Evolutionary conservation across 805 yeast species (phyloP).

Genomic region (Ogataea thermomethanolica): DNA sequence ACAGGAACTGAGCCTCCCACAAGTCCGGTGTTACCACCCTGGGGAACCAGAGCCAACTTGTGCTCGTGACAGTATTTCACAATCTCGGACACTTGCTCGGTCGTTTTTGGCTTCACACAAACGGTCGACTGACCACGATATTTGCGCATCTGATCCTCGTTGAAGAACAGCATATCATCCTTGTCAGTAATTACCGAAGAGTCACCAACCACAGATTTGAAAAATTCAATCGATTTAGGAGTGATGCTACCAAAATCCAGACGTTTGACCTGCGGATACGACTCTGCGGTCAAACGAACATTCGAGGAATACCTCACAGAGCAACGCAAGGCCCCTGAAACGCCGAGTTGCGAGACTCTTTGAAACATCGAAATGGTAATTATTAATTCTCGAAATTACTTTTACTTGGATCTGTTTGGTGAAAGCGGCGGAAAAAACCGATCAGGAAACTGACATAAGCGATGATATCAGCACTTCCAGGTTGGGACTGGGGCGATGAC

Average conservation of each 20-base stretch:
- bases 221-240: slow-evolving; percentile 54
- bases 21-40: slow-evolving; percentile 95
- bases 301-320: slow-evolving; percentile 9
- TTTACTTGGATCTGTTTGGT: no score
- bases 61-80: slow-evolving; percentile 76
- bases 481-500: neutral
- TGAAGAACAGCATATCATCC: slow-evolving; percentile 66
- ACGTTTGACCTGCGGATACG: slow-evolving; percentile 59
- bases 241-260: slow-evolving; percentile 51
- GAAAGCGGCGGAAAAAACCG: no score
- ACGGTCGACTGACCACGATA: slow-evolving; percentile 83
- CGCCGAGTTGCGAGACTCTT: neutral
- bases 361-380: neutral
- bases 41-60: slow-evolving; percentile 84
- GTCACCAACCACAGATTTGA: slow-evolving; percentile 55
- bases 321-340: neutral
- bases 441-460: no score
- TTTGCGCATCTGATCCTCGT: slow-evolving; percentile 94
- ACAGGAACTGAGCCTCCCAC: slow-evolving; percentile 95
- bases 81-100: slow-evolving; percentile 73
- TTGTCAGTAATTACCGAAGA: slow-evolving; percentile 48
- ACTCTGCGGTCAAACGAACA: slow-evolving; percentile 56
- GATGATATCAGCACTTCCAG: no score
- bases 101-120: slow-evolving; percentile 77
- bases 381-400: no score